Percentiles rank a stretch among this genome's conserved stretches.
Conservation (phyloP, 768 basidiomycete genomes). For the Cubamyces sp. region DNA sequence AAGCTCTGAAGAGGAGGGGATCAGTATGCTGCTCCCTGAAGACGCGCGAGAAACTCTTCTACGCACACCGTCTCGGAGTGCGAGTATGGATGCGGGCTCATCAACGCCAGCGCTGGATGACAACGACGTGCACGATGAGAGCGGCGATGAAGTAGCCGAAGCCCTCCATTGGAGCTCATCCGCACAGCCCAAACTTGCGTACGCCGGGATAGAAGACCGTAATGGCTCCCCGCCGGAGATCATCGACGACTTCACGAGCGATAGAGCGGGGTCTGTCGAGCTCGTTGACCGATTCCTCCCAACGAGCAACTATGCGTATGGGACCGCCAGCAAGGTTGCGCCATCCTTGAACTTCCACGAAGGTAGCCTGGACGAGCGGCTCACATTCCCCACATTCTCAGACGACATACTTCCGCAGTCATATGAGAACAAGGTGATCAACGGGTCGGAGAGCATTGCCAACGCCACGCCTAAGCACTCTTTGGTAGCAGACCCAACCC, state of each 20-base stretch:
- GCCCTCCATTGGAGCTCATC: background rate
- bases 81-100: constrained; percentile 5
- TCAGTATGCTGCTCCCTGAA: constrained; percentile 17
- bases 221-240: background rate
- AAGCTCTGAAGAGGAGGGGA: constrained; percentile 5
- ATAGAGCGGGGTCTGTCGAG: background rate
- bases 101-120: background rate
- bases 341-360: background rate
- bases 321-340: background rate
- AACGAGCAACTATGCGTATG: background rate
- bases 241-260: background rate
- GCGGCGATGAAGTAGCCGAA: constrained; percentile 1
- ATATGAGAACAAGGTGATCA: background rate
- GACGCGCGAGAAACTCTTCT: background rate
- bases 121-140: background rate
- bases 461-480: background rate
- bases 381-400: background rate
- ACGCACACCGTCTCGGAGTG: background rate
- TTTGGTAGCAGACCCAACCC: background rate
- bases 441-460: background rate
- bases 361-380: background rate
- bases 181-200: background rate
- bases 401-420: constrained; percentile 2
- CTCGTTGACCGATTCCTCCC: no score
- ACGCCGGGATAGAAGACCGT: background rate